Conservation (phyloP, 1,139 yeast genomes). For the Lodderomyces metapsilosis region DNA sequence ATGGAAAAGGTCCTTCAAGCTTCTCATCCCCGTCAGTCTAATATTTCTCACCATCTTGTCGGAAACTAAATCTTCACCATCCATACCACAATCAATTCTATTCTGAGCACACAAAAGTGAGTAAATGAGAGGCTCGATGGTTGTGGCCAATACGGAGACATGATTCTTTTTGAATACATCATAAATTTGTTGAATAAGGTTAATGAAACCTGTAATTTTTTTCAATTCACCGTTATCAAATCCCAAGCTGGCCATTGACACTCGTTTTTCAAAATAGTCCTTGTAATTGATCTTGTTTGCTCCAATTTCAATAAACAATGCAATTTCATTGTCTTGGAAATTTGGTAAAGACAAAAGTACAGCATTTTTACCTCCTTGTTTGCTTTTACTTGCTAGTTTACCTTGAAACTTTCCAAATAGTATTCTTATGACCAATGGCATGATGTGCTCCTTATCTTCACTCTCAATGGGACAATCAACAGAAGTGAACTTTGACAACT, state of each 20-base stretch:
- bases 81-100: constrained; percentile 25
- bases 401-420: constrained; percentile 85
- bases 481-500: constrained; percentile 64
- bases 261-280: constrained; percentile 27
- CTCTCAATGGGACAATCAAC: constrained; percentile 40
- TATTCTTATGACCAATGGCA: constrained; percentile 76
- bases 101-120: constrained; percentile 57
- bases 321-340: constrained; percentile 53
- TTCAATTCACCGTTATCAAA: constrained; percentile 41
- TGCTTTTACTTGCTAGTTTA: constrained; percentile 56
- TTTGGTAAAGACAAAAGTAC: constrained; percentile 70
- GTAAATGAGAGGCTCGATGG: constrained; percentile 62
- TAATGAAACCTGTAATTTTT: constrained; percentile 68
- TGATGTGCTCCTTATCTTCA: constrained; percentile 55
- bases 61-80: constrained; percentile 19
- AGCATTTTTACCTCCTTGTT: constrained; percentile 72
- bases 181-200: constrained; percentile 63
- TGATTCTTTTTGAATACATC: constrained; percentile 62
- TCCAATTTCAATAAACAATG: constrained; percentile 62
- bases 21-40: constrained; percentile 61
- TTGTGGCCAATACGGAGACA: constrained; percentile 45
- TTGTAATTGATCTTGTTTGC: constrained; percentile 50
- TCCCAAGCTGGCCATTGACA: constrained; percentile 18
- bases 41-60: constrained; percentile 51
- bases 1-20: constrained; percentile 51